Evolutionary conservation across 108 stramenopile genomes (phyloP).

Genomic region (Thalassiosira profunda): DNA sequence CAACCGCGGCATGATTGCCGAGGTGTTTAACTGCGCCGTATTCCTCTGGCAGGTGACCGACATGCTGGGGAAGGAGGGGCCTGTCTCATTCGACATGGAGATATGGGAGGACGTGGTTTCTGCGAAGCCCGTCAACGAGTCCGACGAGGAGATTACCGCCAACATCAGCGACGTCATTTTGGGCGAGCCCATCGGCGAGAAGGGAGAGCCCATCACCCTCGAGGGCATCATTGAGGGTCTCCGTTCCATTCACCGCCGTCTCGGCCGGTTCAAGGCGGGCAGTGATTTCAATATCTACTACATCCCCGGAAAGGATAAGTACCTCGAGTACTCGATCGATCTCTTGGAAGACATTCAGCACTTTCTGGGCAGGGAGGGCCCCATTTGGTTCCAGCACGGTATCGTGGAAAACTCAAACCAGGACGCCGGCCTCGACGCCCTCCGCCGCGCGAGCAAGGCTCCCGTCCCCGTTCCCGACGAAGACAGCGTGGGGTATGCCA

Average conservation of each 20-base stretch:
- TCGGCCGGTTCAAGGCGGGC: not conserved
- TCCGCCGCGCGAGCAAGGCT: not conserved
- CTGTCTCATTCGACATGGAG: not conserved
- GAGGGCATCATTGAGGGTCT: not conserved
- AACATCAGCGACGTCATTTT: not conserved
- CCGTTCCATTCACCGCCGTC: too few relatives aligned
- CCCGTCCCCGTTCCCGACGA: not conserved
- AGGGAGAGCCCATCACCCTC: not conserved
- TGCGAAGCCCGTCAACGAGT: not conserved
- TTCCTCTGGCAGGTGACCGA: not conserved
- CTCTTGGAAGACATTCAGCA: not conserved
- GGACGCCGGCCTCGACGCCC: not conserved
- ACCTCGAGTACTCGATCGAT: not conserved
- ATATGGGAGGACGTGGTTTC: not conserved
- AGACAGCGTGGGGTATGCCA: not conserved
- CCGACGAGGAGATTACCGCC: not conserved
- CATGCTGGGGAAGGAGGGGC: conserved; percentile 1
- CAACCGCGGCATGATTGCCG: conserved; percentile 1
- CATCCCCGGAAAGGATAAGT: not conserved
- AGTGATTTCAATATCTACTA: not conserved
- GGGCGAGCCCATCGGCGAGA: not conserved
- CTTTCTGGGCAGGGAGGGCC: conserved; percentile 2
- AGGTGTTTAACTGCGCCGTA: conserved; percentile 3
- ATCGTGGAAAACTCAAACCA: not conserved
- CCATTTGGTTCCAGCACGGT: conserved; percentile 1